These are phyloP conservation scores for Trapa incisa DNA, from an alignment of 345 rosid genomes.

Conservation along the genomic window DNA sequence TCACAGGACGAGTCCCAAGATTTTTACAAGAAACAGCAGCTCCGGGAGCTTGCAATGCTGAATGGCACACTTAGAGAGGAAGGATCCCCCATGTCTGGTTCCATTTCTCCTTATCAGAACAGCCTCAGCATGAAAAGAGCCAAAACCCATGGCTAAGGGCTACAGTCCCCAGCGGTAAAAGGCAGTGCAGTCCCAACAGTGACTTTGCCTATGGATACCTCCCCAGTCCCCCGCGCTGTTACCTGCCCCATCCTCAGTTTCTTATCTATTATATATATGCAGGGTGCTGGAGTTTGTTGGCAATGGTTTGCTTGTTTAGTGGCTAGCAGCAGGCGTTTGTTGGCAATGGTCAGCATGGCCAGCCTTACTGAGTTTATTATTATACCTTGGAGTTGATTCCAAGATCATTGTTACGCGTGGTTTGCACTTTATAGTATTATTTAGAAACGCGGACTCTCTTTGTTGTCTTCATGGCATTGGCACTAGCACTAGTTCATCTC, in stretches of 20 bases:
- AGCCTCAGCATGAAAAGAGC: conserved; percentile 96
- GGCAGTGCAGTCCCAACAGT: background rate
- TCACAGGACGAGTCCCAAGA: conserved; percentile 87
- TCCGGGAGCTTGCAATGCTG: conserved; percentile 87
- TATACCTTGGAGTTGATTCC: background rate
- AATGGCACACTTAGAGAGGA: conserved; percentile 86
- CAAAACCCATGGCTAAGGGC: conserved; percentile 62
- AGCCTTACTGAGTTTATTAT: background rate
- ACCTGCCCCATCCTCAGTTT: conserved; percentile 1
- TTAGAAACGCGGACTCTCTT: background rate
- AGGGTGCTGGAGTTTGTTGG: background rate
- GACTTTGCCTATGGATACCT: background rate
- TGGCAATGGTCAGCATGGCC: background rate
- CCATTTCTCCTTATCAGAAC: conserved; percentile 76
- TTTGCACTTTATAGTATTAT: background rate
- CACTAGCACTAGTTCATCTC: no score
- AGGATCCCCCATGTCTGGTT: conserved; percentile 91
- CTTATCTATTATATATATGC: conserved; percentile 3
- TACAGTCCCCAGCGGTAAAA: background rate
- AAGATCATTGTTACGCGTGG: conserved; percentile 4
- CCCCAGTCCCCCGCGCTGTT: background rate
- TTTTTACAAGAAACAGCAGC: conserved; percentile 89
- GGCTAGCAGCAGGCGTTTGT: conserved; percentile 7
- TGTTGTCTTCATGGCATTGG: background rate
- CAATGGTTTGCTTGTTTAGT: background rate